Evolutionary conservation across 169 alveolate genomes (phyloP).

Genomic region (Amoebophrya sp.): DNA sequence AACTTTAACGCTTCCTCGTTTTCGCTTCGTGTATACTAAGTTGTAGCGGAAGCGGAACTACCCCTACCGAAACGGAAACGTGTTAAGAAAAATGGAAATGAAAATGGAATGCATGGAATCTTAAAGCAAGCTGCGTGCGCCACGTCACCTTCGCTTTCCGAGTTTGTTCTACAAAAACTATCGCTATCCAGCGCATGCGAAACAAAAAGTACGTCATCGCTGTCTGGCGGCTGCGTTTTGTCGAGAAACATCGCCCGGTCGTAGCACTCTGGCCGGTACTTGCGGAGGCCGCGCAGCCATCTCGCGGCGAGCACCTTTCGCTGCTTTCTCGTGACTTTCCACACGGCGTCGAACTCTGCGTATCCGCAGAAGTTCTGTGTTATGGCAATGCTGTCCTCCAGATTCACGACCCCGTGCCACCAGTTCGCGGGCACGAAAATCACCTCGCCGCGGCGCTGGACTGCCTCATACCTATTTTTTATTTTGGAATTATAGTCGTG

Average conservation of each 20-base stretch:
- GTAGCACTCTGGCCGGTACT: not conserved
- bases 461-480: slow-evolving; percentile 7
- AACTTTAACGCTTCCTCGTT: no score
- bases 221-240: not conserved
- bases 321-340: slow-evolving; percentile 8
- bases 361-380: slow-evolving; percentile 29
- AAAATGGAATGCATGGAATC: no score
- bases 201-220: not conserved
- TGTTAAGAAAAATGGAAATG: no score
- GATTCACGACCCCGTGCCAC: slow-evolving; percentile 69
- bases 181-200: not conserved
- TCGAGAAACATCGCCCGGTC: not conserved
- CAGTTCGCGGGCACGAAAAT: slow-evolving; percentile 54
- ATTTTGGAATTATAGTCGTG: no score
- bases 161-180: no score
- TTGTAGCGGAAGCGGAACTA: no score
- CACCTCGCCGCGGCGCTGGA: slow-evolving; percentile 56
- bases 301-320: not conserved
- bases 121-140: no score
- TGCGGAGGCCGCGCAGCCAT: not conserved
- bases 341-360: slow-evolving; percentile 19
- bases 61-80: no score
- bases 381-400: slow-evolving; percentile 46
- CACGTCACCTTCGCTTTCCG: no score
- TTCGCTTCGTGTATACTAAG: no score